These are phyloP conservation scores for Phytophthora niederhauseri DNA, from an alignment of 352 stramenopile genomes.

Conservation along the genomic window DNA sequence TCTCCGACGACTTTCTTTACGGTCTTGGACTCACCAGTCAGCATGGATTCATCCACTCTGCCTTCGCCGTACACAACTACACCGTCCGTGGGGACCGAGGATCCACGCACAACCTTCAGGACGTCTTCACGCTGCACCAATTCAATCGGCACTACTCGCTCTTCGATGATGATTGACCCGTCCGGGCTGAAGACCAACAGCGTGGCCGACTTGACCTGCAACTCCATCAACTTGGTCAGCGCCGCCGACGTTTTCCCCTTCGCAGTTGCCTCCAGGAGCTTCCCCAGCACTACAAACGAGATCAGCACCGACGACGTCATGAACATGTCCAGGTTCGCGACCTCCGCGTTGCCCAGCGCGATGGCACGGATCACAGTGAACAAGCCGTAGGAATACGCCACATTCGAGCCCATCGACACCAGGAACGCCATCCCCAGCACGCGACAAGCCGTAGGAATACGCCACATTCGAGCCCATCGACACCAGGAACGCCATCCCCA, in stretches of 20 bases:
- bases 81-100: constrained; percentile 92
- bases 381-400: constrained; percentile 95
- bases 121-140: constrained; percentile 92
- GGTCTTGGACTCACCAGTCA: constrained; percentile 94
- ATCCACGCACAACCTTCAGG: constrained; percentile 92
- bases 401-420: constrained; percentile 95
- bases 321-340: constrained; percentile 91
- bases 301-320: constrained; percentile 98
- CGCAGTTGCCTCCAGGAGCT: constrained; percentile 94
- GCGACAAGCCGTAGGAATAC: constrained; percentile 94
- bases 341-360: constrained; percentile 53
- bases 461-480: constrained; percentile 95
- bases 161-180: constrained; percentile 49
- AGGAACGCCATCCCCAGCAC: constrained; percentile 97
- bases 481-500: constrained; percentile 97
- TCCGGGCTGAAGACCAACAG: constrained; percentile 77
- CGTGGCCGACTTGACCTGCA: constrained; percentile 94
- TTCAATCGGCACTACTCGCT: constrained; percentile 79
- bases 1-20: constrained; percentile 90
- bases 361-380: constrained; percentile 83
- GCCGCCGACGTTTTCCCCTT: constrained; percentile 94
- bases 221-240: constrained; percentile 94
- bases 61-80: constrained; percentile 90
- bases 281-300: constrained; percentile 97
- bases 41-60: constrained; percentile 93